Evolutionary conservation across 139 green algal species (phyloP).

Genomic region (Chlamydomonas asymmetrica): DNA sequence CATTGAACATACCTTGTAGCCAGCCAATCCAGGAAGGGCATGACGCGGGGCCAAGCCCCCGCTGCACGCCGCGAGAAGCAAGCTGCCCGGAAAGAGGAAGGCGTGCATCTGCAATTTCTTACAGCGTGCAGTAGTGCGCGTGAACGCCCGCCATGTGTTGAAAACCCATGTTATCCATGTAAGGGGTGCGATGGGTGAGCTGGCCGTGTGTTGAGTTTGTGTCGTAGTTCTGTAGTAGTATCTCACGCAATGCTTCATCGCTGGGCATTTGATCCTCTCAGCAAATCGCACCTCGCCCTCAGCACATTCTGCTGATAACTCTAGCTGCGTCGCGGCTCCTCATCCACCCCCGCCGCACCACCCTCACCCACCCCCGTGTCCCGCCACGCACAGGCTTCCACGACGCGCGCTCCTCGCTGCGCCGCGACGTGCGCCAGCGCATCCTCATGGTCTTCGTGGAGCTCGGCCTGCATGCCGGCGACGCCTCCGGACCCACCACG

Average conservation of each 20-base stretch:
- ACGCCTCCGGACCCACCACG: background rate
- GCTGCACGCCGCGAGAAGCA: background rate
- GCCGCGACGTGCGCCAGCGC: slow-evolving; percentile 59
- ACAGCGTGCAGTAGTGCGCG: too few relatives aligned
- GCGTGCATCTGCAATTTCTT: background rate
- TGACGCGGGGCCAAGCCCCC: background rate
- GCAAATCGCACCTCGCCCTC: background rate
- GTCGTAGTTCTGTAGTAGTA: background rate
- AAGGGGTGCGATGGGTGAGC: too few relatives aligned
- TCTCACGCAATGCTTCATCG: background rate
- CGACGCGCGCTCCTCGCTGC: background rate
- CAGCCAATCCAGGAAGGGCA: too few relatives aligned
- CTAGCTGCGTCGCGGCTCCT: background rate
- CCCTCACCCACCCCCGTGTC: background rate
- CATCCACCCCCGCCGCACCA: too few relatives aligned
- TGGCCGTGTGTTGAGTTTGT: background rate
- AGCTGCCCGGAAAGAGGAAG: background rate
- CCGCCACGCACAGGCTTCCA: slow-evolving; percentile 10
- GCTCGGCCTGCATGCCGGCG: slow-evolving; percentile 38
- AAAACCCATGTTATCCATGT: too few relatives aligned
- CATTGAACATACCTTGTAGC: too few relatives aligned
- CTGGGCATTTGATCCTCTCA: background rate
- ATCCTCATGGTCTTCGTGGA: slow-evolving; percentile 74
- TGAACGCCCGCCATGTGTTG: too few relatives aligned
- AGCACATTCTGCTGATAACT: background rate